A percentile compares a stretch with the other conserved stretches of the same genome.
These are phyloP conservation scores for Lentinula boryana DNA, from an alignment of 768 basidiomycete species.

Conservation along the genomic window DNA sequence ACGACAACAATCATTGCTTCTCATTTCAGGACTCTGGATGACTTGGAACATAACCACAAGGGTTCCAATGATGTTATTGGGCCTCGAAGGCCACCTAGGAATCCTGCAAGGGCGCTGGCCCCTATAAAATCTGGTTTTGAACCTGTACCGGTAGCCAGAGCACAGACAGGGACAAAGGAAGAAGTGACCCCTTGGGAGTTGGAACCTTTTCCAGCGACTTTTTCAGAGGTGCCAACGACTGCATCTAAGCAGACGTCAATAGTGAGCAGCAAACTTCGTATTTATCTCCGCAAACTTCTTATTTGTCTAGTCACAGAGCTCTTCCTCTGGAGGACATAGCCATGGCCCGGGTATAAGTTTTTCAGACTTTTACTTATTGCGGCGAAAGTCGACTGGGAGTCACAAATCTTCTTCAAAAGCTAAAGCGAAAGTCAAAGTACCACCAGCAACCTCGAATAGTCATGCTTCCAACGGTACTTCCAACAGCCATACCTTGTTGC, in stretches of 20 bases:
- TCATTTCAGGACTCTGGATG: background rate
- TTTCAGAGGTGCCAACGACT: slow-evolving; percentile 6
- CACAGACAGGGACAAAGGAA: slow-evolving; percentile 25
- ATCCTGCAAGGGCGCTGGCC: slow-evolving; percentile 3
- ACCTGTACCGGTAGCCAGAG: background rate
- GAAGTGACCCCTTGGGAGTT: slow-evolving; percentile 37
- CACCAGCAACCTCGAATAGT: background rate
- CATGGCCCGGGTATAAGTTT: slow-evolving; percentile 14
- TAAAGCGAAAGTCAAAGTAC: background rate
- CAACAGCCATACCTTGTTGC: background rate
- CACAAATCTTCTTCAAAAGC: slow-evolving; percentile 13
- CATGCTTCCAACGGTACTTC: background rate
- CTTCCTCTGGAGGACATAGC: slow-evolving; percentile 19
- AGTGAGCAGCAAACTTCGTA: background rate
- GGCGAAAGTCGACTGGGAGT: slow-evolving; percentile 27
- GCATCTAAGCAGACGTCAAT: background rate
- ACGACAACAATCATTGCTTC: background rate
- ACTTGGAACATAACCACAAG: background rate
- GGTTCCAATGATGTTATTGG: background rate
- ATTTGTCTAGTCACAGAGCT: slow-evolving; percentile 17
- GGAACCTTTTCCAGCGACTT: slow-evolving; percentile 11
- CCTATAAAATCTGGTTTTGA: background rate
- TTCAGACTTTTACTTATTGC: slow-evolving; percentile 21
- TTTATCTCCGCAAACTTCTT: background rate
- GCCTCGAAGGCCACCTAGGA: slow-evolving; percentile 6